Evolutionary conservation across 768 basidiomycete genomes (phyloP).

Genomic region (Agaricus blazei): DNA sequence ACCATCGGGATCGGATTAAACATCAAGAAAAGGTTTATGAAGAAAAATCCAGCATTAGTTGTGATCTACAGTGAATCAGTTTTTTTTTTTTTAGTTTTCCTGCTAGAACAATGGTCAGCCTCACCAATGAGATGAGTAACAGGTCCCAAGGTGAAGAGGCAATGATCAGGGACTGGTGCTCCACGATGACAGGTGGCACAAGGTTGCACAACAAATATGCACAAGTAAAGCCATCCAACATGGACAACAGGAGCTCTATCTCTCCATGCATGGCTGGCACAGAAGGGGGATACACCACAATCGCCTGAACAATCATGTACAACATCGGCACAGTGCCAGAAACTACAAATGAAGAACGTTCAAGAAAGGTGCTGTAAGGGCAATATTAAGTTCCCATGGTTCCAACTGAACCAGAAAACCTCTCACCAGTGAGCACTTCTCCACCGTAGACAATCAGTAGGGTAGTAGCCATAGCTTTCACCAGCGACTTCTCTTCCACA

Average conservation of each 20-base stretch:
- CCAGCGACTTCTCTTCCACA: constrained; percentile 50
- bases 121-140: constrained; percentile 64
- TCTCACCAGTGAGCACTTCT: constrained; percentile 63
- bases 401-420: not conserved
- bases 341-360: constrained; percentile 73
- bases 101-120: not conserved
- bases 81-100: not conserved
- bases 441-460: constrained; percentile 74
- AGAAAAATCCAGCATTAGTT: constrained; percentile 80
- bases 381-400: not conserved
- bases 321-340: constrained; percentile 62
- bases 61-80: constrained; percentile 38
- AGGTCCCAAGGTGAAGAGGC: constrained; percentile 73
- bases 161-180: constrained; percentile 44
- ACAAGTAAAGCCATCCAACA: constrained; percentile 77
- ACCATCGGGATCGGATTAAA: constrained; percentile 59
- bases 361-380: constrained; percentile 50
- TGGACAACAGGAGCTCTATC: constrained; percentile 65
- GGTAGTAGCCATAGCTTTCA: constrained; percentile 50
- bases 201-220: constrained; percentile 74
- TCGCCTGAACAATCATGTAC: constrained; percentile 54
- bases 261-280: constrained; percentile 46
- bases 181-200: constrained; percentile 62
- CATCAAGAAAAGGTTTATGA: constrained; percentile 62
- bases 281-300: constrained; percentile 55